Conservation (phyloP, 75 land plant genomes). For the Cryptomeria japonica region DNA sequence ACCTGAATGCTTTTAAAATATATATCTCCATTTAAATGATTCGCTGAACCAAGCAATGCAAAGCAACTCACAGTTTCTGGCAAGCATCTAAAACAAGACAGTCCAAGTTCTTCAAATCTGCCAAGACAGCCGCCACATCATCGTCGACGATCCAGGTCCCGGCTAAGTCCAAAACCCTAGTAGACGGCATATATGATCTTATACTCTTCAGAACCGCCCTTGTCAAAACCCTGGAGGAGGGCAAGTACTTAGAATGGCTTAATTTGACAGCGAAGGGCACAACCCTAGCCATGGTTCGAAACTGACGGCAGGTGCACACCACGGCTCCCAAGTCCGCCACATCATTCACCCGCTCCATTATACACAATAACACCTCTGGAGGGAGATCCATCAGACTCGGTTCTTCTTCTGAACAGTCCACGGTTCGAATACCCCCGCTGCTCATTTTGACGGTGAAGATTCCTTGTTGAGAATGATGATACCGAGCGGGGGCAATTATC, state of each 20-base stretch:
- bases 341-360: constrained; percentile 23
- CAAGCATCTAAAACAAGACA: constrained; percentile 40
- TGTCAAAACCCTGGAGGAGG: constrained; percentile 17
- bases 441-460: background rate
- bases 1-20: background rate
- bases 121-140: constrained; percentile 30
- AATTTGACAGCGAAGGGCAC: constrained; percentile 24
- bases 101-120: constrained; percentile 25
- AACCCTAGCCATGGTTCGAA: constrained; percentile 21
- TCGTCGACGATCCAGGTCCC: constrained; percentile 37
- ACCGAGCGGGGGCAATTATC: background rate
- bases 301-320: constrained; percentile 25
- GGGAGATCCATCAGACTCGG: constrained; percentile 22
- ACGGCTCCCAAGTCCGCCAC: constrained; percentile 23
- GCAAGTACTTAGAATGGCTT: constrained; percentile 7
- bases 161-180: constrained; percentile 30
- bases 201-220: constrained; percentile 17
- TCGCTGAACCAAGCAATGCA: background rate
- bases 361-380: constrained; percentile 15
- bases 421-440: background rate
- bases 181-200: constrained; percentile 23
- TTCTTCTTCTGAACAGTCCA: background rate
- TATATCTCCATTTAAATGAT: background rate
- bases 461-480: background rate
- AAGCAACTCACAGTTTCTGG: constrained; percentile 35